Conservation (phyloP, 225 moss, liverwort and hornwort species). For the Bryum argenteum region DNA sequence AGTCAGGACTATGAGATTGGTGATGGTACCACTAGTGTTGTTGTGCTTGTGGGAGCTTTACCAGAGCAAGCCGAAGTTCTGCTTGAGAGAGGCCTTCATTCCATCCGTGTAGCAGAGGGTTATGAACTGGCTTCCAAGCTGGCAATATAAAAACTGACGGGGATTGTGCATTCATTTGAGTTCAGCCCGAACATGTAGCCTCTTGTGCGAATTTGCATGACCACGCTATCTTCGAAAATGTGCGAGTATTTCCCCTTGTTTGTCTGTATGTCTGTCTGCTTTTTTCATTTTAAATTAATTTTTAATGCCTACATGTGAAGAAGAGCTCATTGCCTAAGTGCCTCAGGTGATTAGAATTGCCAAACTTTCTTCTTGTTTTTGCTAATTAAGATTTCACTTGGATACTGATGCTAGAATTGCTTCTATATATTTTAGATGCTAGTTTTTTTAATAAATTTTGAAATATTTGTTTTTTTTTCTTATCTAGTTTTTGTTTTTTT, state of each 20-base stretch:
- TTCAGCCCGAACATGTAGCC: conserved; percentile 85
- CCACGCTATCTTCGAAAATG: conserved; percentile 98
- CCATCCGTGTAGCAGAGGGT: conserved; percentile 97
- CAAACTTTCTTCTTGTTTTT: no score
- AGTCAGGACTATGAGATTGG: conserved; percentile 99
- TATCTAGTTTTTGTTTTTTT: no score
- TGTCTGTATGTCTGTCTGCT: conserved; percentile 5
- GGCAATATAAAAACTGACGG: conserved; percentile 76
- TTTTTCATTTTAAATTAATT: no score
- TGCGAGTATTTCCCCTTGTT: conserved; percentile 19
- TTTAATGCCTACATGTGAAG: no score
- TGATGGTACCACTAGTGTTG: conserved; percentile 96
- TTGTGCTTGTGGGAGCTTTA: conserved; percentile 91
- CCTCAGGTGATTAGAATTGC: no score
- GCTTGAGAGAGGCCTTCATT: conserved; percentile 92
- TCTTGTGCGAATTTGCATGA: conserved; percentile 99
- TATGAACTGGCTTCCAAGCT: conserved; percentile 99
- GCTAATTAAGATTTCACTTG: no score
- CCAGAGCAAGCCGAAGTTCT: conserved; percentile 94
- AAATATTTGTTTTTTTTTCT: no score
- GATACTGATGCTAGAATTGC: no score
- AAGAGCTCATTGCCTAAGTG: no score
- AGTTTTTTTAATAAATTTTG: no score
- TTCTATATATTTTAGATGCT: no score
- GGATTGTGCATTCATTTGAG: conserved; percentile 80